Evolutionary conservation across 768 basidiomycete species (phyloP).

Genomic region (Guyanaporus albipodus): DNA sequence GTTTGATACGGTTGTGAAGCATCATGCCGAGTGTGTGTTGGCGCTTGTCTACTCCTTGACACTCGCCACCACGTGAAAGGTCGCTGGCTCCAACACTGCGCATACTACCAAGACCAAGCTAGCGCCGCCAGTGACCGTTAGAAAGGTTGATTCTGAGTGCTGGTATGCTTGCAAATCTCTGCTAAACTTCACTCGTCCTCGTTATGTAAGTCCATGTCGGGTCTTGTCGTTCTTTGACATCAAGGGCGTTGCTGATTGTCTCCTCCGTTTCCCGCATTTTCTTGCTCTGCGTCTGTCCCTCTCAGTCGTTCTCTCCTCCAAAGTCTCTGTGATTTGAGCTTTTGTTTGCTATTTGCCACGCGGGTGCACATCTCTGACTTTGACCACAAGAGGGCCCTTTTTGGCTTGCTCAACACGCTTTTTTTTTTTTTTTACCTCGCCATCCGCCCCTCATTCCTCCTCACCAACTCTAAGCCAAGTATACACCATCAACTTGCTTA

Average conservation of each 20-base stretch:
- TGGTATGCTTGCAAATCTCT: conserved; percentile 30
- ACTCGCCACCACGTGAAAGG: conserved; percentile 29
- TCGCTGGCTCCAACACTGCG: conserved; percentile 20
- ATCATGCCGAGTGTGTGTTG: conserved; percentile 22
- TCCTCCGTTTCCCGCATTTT: conserved; percentile 14
- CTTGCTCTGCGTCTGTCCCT: conserved; percentile 18
- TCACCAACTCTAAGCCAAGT: conserved; percentile 17
- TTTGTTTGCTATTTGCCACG: conserved; percentile 30
- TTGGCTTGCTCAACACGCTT: conserved; percentile 27
- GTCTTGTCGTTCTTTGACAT: conserved; percentile 21
- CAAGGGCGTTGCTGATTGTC: conserved; percentile 24
- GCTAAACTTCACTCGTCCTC: conserved; percentile 23
- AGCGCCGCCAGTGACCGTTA: conserved; percentile 12
- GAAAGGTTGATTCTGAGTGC: conserved; percentile 29
- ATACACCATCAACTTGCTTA: conserved; percentile 24
- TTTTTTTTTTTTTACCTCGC: conserved; percentile 21
- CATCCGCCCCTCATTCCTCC: conserved; percentile 21
- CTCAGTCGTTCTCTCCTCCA: conserved; percentile 16
- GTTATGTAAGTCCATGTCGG: conserved; percentile 36
- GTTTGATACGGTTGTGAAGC: conserved; percentile 29
- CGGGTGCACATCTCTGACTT: conserved; percentile 21
- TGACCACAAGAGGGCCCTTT: conserved; percentile 25
- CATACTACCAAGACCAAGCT: conserved; percentile 22
- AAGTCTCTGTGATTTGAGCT: conserved; percentile 30
- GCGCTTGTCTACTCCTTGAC: conserved; percentile 25